A percentile compares a stretch with the other conserved stretches of the same genome.
Conservation (phyloP, 2,329 filamentous ascomycete species). For the Fusarium algeriense region DNA sequence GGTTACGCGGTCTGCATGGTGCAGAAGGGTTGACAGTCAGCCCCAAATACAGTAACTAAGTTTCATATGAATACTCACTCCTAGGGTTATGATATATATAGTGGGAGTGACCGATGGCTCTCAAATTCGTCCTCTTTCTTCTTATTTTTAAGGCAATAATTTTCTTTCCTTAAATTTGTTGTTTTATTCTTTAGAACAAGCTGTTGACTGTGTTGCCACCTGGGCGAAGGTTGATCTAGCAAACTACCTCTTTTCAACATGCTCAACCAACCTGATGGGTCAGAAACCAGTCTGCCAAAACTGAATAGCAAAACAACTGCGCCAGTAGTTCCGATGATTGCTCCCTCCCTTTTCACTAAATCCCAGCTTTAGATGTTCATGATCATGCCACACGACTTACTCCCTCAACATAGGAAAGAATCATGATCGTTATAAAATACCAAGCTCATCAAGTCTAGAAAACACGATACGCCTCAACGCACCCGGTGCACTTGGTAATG, state of each 20-base stretch:
- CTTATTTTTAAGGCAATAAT: not conserved
- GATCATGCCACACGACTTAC: conserved; percentile 29
- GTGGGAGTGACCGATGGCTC: too few relatives aligned
- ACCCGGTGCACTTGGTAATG: conserved; percentile 13
- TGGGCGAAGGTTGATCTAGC: conserved; percentile 11
- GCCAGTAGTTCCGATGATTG: conserved; percentile 21
- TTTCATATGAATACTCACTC: too few relatives aligned
- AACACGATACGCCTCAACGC: conserved; percentile 35
- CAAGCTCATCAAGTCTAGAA: conserved; percentile 18
- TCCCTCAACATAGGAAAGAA: conserved; percentile 28
- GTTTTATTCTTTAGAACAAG: not conserved
- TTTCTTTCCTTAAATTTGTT: not conserved
- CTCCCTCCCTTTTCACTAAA: conserved; percentile 26
- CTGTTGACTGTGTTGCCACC: conserved; percentile 3
- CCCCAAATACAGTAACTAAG: too few relatives aligned
- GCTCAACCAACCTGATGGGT: conserved; percentile 4
- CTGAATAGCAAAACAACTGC: conserved; percentile 22
- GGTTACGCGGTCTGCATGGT: too few relatives aligned
- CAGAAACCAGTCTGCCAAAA: conserved; percentile 36
- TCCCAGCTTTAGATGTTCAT: conserved; percentile 37
- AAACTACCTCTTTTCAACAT: conserved; percentile 9
- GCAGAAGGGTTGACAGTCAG: too few relatives aligned
- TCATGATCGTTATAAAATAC: conserved; percentile 37
- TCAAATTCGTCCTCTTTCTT: too few relatives aligned
- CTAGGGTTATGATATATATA: too few relatives aligned